These are phyloP conservation scores for Diaporthe capsici DNA, from an alignment of 2,329 filamentous ascomycete species.

Conservation along the genomic window DNA sequence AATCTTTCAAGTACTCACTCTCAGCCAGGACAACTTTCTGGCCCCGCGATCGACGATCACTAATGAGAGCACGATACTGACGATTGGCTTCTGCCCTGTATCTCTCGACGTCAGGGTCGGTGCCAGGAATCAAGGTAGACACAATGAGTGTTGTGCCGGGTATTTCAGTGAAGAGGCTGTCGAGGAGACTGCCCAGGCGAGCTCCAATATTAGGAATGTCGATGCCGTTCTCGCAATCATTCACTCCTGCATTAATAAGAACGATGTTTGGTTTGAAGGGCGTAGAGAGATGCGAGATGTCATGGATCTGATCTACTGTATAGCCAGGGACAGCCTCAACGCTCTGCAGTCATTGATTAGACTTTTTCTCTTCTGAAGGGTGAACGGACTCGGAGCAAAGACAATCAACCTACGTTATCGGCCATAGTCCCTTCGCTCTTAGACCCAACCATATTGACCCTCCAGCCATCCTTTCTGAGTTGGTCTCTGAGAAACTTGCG, in stretches of 20 bases:
- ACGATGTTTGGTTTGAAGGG: slow-evolving; percentile 44
- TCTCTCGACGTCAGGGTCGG: slow-evolving; percentile 2
- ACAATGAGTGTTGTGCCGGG: slow-evolving; percentile 49
- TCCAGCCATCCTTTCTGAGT: slow-evolving; percentile 44
- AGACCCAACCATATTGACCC: slow-evolving; percentile 49
- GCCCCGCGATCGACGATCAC: slow-evolving; percentile 1
- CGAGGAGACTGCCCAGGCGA: slow-evolving; percentile 48
- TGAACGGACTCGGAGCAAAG: background rate
- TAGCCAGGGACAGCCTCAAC: slow-evolving; percentile 37
- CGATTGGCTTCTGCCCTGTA: slow-evolving; percentile 14
- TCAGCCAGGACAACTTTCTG: slow-evolving; percentile 30
- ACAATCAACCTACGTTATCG: slow-evolving; percentile 45
- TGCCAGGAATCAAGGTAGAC: slow-evolving; percentile 50
- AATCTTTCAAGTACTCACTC: background rate
- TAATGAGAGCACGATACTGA: slow-evolving; percentile 26
- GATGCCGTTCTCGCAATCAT: slow-evolving; percentile 46
- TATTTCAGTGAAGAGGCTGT: slow-evolving; percentile 44
- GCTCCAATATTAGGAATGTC: slow-evolving; percentile 44
- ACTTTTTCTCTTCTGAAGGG: background rate
- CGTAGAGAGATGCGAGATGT: slow-evolving; percentile 2
- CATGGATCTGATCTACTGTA: slow-evolving; percentile 41
- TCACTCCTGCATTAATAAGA: slow-evolving; percentile 51
- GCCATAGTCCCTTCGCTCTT: slow-evolving; percentile 43
- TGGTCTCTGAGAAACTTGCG: slow-evolving; percentile 45
- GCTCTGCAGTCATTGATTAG: background rate